Evolutionary conservation across 2,329 filamentous ascomycete genomes (phyloP).

Genomic region (Scortechinia acanthostroma): DNA sequence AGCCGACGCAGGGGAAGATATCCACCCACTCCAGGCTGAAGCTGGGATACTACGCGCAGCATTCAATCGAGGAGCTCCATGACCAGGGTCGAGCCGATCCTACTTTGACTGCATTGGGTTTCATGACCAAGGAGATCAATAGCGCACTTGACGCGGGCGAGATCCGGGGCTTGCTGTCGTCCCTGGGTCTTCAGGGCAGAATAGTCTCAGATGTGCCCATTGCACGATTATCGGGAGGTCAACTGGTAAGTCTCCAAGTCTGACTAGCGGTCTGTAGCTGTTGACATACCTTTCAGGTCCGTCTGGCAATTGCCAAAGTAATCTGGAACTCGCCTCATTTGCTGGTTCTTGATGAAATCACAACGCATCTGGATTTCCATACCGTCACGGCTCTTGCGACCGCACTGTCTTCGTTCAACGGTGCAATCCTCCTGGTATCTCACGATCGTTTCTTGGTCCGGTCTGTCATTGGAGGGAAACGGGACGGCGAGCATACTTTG

Average conservation of each 20-base stretch:
- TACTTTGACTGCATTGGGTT: slow-evolving; percentile 53
- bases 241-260: slow-evolving; percentile 57
- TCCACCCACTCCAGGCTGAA: slow-evolving; percentile 62
- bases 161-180: slow-evolving; percentile 56
- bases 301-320: slow-evolving; percentile 61
- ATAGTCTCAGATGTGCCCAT: slow-evolving; percentile 69
- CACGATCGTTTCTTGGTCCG: slow-evolving; percentile 80
- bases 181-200: slow-evolving; percentile 64
- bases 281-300: slow-evolving; percentile 22
- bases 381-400: slow-evolving; percentile 67
- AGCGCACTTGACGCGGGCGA: slow-evolving; percentile 57
- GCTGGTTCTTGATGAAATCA: slow-evolving; percentile 73
- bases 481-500: slow-evolving; percentile 25
- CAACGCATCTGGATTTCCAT: slow-evolving; percentile 78
- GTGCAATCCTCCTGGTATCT: slow-evolving; percentile 70
- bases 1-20: slow-evolving; percentile 53
- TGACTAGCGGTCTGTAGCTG: slow-evolving; percentile 2
- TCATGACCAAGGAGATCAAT: slow-evolving; percentile 48
- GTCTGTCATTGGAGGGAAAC: slow-evolving; percentile 59
- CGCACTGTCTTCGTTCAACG: slow-evolving; percentile 62
- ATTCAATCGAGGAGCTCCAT: slow-evolving; percentile 67
- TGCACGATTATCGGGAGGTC: slow-evolving; percentile 70
- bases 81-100: slow-evolving; percentile 35
- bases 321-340: slow-evolving; percentile 65
- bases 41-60: slow-evolving; percentile 74